Percentiles rank a stretch among this genome's conserved stretches.
These are phyloP conservation scores for Vigna trinervia DNA, from an alignment of 306 rosid genomes.

Conservation along the genomic window DNA sequence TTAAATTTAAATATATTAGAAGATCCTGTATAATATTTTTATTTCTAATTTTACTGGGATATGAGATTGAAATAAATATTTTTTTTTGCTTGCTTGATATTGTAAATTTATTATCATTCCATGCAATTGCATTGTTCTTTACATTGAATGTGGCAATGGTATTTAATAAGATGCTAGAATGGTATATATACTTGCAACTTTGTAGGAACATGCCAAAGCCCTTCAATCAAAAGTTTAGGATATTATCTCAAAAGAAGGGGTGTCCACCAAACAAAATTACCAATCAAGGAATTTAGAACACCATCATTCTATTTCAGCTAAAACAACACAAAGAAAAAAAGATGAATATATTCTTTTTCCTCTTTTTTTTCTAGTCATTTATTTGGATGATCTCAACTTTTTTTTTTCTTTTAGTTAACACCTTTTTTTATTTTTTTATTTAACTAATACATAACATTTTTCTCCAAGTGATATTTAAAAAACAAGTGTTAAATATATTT, in stretches of 20 bases:
- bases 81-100: not conserved
- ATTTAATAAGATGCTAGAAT: not conserved
- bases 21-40: not conserved
- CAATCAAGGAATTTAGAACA: not conserved
- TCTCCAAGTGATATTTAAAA: too few species aligned
- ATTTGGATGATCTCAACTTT: too few species aligned
- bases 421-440: too few species aligned
- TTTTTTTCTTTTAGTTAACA: too few species aligned
- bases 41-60: not conserved
- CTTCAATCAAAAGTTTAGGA: not conserved
- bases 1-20: too few species aligned
- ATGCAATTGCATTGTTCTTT: not conserved
- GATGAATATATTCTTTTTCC: not conserved
- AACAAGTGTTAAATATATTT: too few species aligned
- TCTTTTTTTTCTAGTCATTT: not conserved
- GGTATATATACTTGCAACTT: not conserved
- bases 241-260: not conserved
- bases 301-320: not conserved
- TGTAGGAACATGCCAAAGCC: not conserved
- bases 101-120: not conserved
- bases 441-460: too few species aligned
- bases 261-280: not conserved
- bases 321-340: not conserved
- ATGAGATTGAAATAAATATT: not conserved
- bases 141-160: not conserved